Conservation (phyloP, 495 filamentous ascomycete genomes). For the Penicillium herquei region DNA sequence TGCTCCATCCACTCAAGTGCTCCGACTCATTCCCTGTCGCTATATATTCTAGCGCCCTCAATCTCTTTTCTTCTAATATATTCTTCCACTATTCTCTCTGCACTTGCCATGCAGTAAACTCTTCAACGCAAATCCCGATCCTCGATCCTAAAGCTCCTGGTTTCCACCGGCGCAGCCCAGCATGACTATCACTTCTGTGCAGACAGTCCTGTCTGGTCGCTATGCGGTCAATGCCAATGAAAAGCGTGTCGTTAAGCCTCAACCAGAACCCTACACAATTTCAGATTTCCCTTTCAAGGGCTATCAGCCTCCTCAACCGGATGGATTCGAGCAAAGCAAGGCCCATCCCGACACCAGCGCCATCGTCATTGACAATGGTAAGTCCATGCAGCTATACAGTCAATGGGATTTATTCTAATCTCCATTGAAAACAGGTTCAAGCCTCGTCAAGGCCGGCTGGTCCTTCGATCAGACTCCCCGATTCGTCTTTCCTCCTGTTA, state of each 20-base stretch:
- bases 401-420: neutral
- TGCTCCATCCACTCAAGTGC: neutral
- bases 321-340: constrained; percentile 63
- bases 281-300: constrained; percentile 79
- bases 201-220: constrained; percentile 39
- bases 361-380: constrained; percentile 99
- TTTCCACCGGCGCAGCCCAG: constrained; percentile 25
- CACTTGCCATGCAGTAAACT: constrained; percentile 34
- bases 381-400: neutral
- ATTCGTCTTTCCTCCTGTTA: constrained; percentile 79
- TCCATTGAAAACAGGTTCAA: constrained; percentile 63
- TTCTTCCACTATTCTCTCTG: neutral
- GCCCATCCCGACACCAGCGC: constrained; percentile 57
- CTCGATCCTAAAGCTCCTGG: constrained; percentile 30
- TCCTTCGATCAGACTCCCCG: constrained; percentile 81
- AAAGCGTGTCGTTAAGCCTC: constrained; percentile 44
- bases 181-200: constrained; percentile 52
- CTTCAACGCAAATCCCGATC: constrained; percentile 5
- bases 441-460: constrained; percentile 87
- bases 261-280: constrained; percentile 51
- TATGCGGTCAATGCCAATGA: constrained; percentile 31
- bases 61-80: neutral
- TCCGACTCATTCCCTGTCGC: neutral
- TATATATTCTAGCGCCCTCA: neutral
- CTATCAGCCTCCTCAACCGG: constrained; percentile 62